Base-by-base conservation (phyloP, 306 rosid genomes). In the Prunus mume region DNA sequence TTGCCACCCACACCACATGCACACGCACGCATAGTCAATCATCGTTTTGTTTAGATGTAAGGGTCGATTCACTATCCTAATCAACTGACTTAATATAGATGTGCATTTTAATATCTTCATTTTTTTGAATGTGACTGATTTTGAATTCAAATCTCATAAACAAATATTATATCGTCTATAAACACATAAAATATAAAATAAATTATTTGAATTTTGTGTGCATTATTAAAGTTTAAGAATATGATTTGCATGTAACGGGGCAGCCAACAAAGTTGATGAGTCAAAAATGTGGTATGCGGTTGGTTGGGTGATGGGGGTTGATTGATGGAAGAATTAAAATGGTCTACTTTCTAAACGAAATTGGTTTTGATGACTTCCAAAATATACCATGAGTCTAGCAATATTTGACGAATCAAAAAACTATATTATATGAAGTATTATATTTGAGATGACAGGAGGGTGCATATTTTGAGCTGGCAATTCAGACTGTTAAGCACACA, bases 51-150 rank as follows among this genome's bases (percentile, higher is more conserved):
- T 32, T 32, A 32, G 38, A 32, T 32, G 38, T 4, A 5, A 32
- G 7, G 9, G 0, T 0, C 2, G 9, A 38, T 0, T 38, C 2
- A 38, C 2, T 38, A 0, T 1, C 0, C 0, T 38, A 7, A 38
- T 38, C 0, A 38, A 38, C 0, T 38, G 9, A 38, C 2, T 38
- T 38, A 7, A 38, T 9, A 1, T 9, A 7, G 0, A 1, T 38
- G 1, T 38, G 0, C 0, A 7, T 38, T 1, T 38, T 7, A 7
- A 38, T 38, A 38, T 38, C 0, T 38, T 7, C 0, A 38, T 7
- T 1, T 34, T 5, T 34, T 1, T 38, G 43, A 0, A 0, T 7
- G 10, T 38, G 43, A 1, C 0, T 7, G 10, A 38, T 38, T 7
- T 0, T 38, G 9, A 38, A 38, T 38, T 38, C 43, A 38, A 6